Base-by-base conservation (phyloP, 1,284 basidiomycete genomes). In the Cutaneotrichosporon dermatis region DNA sequence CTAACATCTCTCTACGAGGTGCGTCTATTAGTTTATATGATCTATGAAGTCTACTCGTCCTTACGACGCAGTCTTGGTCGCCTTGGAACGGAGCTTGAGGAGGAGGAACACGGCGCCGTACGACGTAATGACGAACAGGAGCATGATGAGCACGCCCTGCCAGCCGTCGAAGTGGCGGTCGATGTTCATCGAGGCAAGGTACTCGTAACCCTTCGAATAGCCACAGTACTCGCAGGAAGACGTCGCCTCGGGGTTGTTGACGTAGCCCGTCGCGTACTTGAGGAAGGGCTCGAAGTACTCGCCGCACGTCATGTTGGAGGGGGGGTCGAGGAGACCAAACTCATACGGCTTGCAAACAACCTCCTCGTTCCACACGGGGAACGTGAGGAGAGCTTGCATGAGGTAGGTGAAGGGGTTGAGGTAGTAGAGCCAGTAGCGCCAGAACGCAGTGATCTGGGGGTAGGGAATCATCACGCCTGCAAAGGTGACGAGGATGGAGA, bases 361-460 rank as follows among this genome's bases (percentile, higher is more conserved):
- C 1, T 61, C 57, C 15, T 65, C 66, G 60, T 75, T 64, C 66
- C 71, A 70, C 13, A 74, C 51, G 39, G 67, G 64, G 35, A 63
- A 65, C 40, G 62, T 61, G 48, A 69, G 40, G n/a, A 72, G 62
- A 25, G 67, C 72, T 13, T 73, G 71, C 42, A 75, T 69, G 48
- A 74, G 62, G 60, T 71, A 75, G 42, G 67, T 69, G 67, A 73
- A 71, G 6, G 71, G 72, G 61, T 73, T 65, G 64, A 74, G 56
- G 62, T 71, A 75, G 61, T 72, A 71, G 10, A 71, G 64, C 67
- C 67, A 70, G 59, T 68, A 70, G 39, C 70, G 65, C 69, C 69
- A 72, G 63, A 70, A 70, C 9, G 67, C 58, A 8, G 67, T 69
- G 60, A 73, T 69, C 45, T 64, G 62, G 16, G 51, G 36, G 57